Evolutionary conservation across 495 filamentous ascomycete species (phyloP), one percentile per base, ranked within the genome.

Genomic region (Cercophora newfieldiana): DNA sequence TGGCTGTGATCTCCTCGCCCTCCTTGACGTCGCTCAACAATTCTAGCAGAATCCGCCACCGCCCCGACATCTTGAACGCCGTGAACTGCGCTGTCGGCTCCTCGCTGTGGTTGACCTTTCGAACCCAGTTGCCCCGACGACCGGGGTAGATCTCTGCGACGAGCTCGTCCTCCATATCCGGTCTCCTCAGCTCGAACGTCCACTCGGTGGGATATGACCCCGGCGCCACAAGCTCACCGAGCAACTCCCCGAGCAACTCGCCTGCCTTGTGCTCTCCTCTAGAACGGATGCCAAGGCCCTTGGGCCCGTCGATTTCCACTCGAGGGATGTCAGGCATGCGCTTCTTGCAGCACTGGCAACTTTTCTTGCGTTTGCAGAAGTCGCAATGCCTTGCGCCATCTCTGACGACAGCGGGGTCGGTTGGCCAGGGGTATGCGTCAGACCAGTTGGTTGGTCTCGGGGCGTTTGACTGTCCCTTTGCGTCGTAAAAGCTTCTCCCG

Each of bases 71-170:
- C 59, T 73, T 74, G 61, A 73, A 61, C 3, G 66, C 8, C 31
- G 37, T 54, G 33, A 73, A 71, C 47, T 31, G 59, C 19, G 69
- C 67, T 10, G 67, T 67, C 19, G 74, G 74, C 7, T 61, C 24
- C 2, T 44, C 37, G 54, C 54, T 66, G 37, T 76, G 74, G 18
- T 25, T 61, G 62, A 76, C 74, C 28, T 69, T 69, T n/a, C 74
- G 70, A 10, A 74, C 72, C 74, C 74, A 76, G 57, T 76, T 76
- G 29, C 74, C 74, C 60, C 63, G 67, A 22, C 58, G 54, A 28
- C 56, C 56, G 5, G 72, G 65, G 18, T 69, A 73, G 19, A 76
- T 71, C 29, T 76, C 72, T 8, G 74, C 74, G 7, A 76, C 70
- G 5, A 56, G n/a, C 25, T 61, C 50, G 44, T 70, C 56, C 1